A percentile compares a stretch with the other conserved stretches of the same genome.
Conservation (phyloP, 108 stramenopile genomes). For the Fragilariopsis cylindrus region DNA sequence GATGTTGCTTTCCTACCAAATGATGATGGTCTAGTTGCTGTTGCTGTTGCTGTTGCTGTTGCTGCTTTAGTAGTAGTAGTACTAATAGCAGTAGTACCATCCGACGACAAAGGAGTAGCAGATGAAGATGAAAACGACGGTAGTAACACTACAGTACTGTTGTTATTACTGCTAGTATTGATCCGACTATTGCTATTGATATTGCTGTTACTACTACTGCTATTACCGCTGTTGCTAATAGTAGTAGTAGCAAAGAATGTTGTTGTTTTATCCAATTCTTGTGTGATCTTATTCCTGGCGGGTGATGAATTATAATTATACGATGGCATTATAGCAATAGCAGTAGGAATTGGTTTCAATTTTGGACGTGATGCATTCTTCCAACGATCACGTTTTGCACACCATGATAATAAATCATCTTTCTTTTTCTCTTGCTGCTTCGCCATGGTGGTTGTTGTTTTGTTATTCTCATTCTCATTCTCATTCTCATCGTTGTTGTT, state of each 20-base stretch:
- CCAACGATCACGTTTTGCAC: slow-evolving; percentile 14
- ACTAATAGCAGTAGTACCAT: neutral
- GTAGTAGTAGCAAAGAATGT: neutral
- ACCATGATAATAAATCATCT: slow-evolving; percentile 2
- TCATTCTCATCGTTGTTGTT: too few relatives aligned
- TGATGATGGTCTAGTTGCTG: slow-evolving; percentile 13
- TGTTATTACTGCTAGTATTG: neutral
- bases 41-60: neutral
- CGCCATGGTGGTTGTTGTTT: neutral
- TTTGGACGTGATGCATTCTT: neutral
- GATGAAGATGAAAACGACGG: slow-evolving; percentile 30
- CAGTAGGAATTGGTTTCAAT: slow-evolving; percentile 7
- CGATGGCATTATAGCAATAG: neutral
- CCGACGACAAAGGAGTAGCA: neutral
- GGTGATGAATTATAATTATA: too few relatives aligned
- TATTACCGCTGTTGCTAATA: neutral
- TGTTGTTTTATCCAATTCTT: too few relatives aligned
- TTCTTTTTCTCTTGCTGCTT: too few relatives aligned
- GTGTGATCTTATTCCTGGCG: too few relatives aligned
- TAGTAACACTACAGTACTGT: slow-evolving; percentile 1
- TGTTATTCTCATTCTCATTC: too few relatives aligned
- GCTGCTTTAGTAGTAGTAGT: neutral
- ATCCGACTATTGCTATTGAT: slow-evolving; percentile 18
- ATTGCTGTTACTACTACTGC: slow-evolving; percentile 46
- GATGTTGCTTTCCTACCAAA: slow-evolving; percentile 22